Conservation (phyloP, 2,329 filamentous ascomycete genomes). For the Claviceps spartinae region DNA sequence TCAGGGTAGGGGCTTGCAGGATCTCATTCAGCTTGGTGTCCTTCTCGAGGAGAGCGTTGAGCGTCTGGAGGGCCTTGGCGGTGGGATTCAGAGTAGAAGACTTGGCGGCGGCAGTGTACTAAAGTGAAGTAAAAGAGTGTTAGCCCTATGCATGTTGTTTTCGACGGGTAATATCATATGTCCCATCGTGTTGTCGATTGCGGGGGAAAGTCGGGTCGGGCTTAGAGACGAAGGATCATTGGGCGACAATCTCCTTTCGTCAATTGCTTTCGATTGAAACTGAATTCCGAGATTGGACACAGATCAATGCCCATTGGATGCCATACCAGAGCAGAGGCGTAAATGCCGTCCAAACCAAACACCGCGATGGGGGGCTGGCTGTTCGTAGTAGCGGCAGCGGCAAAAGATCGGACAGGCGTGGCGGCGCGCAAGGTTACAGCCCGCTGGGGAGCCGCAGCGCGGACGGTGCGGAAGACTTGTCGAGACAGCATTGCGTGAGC, state of each 20-base stretch:
- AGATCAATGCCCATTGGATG: too few relatives aligned
- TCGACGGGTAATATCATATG: not conserved
- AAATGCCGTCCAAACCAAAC: slow-evolving; percentile 94
- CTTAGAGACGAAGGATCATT: too few relatives aligned
- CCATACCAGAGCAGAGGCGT: slow-evolving; percentile 94
- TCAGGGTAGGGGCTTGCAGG: slow-evolving; percentile 70
- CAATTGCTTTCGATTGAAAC: not conserved
- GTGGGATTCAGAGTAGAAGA: slow-evolving; percentile 71
- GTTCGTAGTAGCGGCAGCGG: slow-evolving; percentile 53
- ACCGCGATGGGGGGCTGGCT: slow-evolving; percentile 78
- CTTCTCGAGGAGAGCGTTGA: slow-evolving; percentile 61
- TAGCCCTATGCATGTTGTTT: not conserved
- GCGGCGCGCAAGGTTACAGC: slow-evolving; percentile 27
- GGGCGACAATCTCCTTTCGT: not conserved
- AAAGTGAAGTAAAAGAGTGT: slow-evolving; percentile 12
- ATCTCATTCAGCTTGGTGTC: slow-evolving; percentile 70
- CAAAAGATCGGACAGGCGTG: slow-evolving; percentile 62
- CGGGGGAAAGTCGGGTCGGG: too few relatives aligned
- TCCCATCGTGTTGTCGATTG: not conserved
- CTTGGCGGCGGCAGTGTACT: slow-evolving; percentile 97
- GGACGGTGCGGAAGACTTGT: slow-evolving; percentile 43
- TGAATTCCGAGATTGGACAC: too few relatives aligned
- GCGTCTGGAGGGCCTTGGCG: slow-evolving; percentile 61
- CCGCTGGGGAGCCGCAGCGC: slow-evolving; percentile 47
- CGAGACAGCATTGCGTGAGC: slow-evolving; percentile 40